Evolutionary conservation across 2,329 filamentous ascomycete genomes (phyloP), one percentile per base, ranked within the genome.

Genomic region (Emericellopsis cladophorae): DNA sequence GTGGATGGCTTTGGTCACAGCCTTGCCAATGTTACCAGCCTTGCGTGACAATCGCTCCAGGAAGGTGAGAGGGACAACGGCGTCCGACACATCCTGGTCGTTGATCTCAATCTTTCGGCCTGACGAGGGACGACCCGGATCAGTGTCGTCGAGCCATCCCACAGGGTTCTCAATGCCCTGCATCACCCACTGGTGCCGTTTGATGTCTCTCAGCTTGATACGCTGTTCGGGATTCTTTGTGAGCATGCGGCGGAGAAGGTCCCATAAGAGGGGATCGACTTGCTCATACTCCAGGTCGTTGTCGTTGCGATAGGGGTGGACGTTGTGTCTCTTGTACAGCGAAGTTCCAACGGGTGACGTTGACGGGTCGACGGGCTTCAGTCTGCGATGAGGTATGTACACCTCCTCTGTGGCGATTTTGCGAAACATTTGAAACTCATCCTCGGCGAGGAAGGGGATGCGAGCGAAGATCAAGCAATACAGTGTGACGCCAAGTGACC

Each of bases 401-500:
- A 92, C 81, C n/a, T 94, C 85, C 46, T 92, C 84, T 40, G 85
- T 92, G 14, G 88, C 89, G 49, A 98, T 95, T 48, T 84, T 84
- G 48, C 80, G 78, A 66, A 95, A 95, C 66, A 98, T 82, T 45
- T 85, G 84, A 57, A 84, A 95, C 52, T 94, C 87, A 51, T 93
- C 89, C 54, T 92, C 82, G 39, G 88, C 88, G 50, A 93, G 74
- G 55, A 96, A 98, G 0, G 92, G 92, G 33, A 95, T 85, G 40
- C 92, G 85, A 12, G 88, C 92, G 56, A 84, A 98, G 42, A 98
- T 79, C 58, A 98, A 79, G 54, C 90, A 95, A 62, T 95, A 98
- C 2, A 98, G 74, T 0, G 92, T 98, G 16, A 98, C 87, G 18
- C 92, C 92, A 18, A 98, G 70, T 10, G 92, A 95, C 92, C 92